phyloP scores from a whole-genome alignment of 441 rosid species.

The Corymbia citriodora region DNA sequence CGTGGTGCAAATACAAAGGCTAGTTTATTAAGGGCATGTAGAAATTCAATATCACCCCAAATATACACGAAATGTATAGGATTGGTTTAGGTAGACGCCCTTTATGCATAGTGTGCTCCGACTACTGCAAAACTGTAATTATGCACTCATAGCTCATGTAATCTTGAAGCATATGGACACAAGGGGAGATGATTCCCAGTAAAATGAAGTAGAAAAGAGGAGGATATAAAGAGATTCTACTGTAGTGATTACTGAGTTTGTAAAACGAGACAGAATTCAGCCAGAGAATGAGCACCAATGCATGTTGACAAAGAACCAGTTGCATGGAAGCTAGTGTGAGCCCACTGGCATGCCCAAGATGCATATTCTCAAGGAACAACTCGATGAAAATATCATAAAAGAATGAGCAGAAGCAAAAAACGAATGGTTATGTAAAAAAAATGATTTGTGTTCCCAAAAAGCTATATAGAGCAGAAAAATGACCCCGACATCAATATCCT shows the following conservation, averaged over 20 bases:
- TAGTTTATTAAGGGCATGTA: conserved; percentile 34
- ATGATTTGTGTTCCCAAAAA: neutral
- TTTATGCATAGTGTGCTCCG: neutral
- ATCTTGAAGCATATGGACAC: neutral
- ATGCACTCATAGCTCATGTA: neutral
- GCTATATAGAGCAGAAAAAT: neutral
- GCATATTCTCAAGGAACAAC: neutral
- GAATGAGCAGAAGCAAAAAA: neutral
- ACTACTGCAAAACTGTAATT: neutral
- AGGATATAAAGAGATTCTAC: neutral
- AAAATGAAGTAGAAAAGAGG: neutral
- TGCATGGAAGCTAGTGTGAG: neutral
- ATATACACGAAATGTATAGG: neutral
- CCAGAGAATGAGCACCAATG: neutral
- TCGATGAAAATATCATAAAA: neutral
- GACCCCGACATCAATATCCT: neutral
- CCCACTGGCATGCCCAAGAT: neutral
- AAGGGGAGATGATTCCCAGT: neutral
- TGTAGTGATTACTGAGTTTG: neutral
- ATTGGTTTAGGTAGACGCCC: neutral
- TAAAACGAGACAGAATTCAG: neutral
- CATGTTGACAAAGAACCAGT: neutral
- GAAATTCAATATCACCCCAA: neutral
- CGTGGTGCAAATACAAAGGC: conserved; percentile 72
- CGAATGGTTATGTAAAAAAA: neutral